Percentiles rank a stretch among this genome's conserved stretches.
Evolutionary conservation across 805 yeast genomes (phyloP).

Genomic region (Candida sakaeoensis): DNA sequence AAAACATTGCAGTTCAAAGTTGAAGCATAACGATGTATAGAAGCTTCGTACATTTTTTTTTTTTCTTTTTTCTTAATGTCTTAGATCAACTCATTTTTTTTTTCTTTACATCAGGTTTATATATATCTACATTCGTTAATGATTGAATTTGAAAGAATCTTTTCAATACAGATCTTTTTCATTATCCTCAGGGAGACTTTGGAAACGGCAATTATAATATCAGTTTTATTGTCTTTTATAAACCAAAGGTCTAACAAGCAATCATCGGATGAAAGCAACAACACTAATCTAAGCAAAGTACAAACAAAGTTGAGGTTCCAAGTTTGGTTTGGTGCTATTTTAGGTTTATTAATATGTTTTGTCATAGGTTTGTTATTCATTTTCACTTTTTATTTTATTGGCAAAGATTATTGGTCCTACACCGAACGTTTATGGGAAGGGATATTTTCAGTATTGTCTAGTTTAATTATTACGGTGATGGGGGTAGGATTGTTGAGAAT

Average conservation of each 20-base stretch:
- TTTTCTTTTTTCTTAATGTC: background rate
- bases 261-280: background rate
- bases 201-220: constrained; percentile 68
- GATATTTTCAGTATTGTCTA: constrained; percentile 69
- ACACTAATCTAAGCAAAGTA: constrained; percentile 8
- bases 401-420: constrained; percentile 80
- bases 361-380: constrained; percentile 72
- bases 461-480: constrained; percentile 79
- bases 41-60: no score
- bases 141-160: constrained; percentile 36
- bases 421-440: constrained; percentile 93
- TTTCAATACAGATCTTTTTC: constrained; percentile 73
- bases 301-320: constrained; percentile 48
- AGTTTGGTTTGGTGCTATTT: constrained; percentile 76
- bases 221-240: constrained; percentile 71
- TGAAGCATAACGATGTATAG: no score
- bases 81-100: background rate
- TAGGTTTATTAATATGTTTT: constrained; percentile 68
- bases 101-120: background rate
- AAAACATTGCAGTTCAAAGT: no score
- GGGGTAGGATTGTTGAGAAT: constrained; percentile 79
- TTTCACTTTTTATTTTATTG: constrained; percentile 66
- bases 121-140: no score
- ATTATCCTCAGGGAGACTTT: constrained; percentile 70
- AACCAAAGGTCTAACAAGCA: constrained; percentile 45